A percentile compares a stretch with the other conserved stretches of the same genome.
These are phyloP conservation scores for Gliomastix tumulicola DNA, from an alignment of 2,329 filamentous ascomycete genomes.

Conservation along the genomic window DNA sequence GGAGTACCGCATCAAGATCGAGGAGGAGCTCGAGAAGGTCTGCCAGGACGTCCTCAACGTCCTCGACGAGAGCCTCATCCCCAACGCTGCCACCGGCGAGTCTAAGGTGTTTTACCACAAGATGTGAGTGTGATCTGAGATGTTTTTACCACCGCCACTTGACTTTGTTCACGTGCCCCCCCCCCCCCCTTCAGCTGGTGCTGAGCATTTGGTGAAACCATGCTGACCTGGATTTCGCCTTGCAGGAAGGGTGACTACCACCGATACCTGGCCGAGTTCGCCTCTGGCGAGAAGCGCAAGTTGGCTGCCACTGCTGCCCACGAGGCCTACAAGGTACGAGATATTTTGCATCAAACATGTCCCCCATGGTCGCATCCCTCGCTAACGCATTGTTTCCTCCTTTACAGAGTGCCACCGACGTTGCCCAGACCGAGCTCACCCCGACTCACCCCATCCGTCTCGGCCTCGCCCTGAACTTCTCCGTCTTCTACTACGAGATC, in stretches of 20 bases:
- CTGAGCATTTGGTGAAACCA: no score
- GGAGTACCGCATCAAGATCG: constrained; percentile 98
- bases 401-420: constrained; percentile 83
- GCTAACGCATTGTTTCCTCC: no score
- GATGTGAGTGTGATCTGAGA: constrained; percentile 76
- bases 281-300: constrained; percentile 88
- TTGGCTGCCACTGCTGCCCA: constrained; percentile 77
- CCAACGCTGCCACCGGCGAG: constrained; percentile 92
- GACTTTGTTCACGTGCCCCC: no score
- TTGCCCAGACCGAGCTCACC: constrained; percentile 94
- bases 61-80: constrained; percentile 86
- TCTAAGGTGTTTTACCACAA: constrained; percentile 99
- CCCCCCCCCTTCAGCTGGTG: no score
- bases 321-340: constrained; percentile 91
- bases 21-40: constrained; percentile 93
- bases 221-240: no score
- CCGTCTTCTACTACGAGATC: constrained; percentile 99
- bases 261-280: constrained; percentile 91
- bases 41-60: constrained; percentile 97
- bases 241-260: constrained; percentile 93
- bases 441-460: constrained; percentile 98
- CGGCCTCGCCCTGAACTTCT: constrained; percentile 97
- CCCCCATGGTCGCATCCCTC: no score
- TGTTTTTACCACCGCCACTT: no score
- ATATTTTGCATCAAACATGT: no score